These are phyloP conservation scores for Leptographium wingfieldii DNA, from an alignment of 2,329 filamentous ascomycete genomes.

Conservation along the genomic window DNA sequence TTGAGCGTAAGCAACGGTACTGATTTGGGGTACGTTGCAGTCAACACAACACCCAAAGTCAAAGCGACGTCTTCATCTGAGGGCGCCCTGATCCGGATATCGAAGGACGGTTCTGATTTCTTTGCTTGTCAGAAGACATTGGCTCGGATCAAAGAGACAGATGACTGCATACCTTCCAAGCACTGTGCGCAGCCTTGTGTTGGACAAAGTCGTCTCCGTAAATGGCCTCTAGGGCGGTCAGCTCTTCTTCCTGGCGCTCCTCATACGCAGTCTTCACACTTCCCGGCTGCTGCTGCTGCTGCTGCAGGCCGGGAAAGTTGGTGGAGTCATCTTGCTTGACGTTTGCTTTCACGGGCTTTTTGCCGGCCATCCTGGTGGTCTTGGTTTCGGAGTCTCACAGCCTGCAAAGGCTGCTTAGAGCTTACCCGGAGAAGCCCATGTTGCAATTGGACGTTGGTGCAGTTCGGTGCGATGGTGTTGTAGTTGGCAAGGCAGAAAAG, in stretches of 20 bases:
- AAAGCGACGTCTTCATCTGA: conserved; percentile 60
- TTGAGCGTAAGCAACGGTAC: conserved; percentile 60
- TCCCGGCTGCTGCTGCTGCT: conserved; percentile 18
- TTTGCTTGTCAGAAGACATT: conserved; percentile 19
- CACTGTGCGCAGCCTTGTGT: conserved; percentile 55
- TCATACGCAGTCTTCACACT: conserved; percentile 52
- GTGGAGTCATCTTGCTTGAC: conserved; percentile 27
- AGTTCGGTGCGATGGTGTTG: neutral
- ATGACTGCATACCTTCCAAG: conserved; percentile 61
- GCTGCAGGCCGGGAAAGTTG: conserved; percentile 39
- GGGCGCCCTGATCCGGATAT: conserved; percentile 62
- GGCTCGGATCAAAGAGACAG: too few species aligned
- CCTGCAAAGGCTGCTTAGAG: conserved; percentile 33
- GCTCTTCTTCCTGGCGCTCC: conserved; percentile 77
- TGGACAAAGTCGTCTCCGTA: conserved; percentile 80
- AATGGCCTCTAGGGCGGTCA: conserved; percentile 74
- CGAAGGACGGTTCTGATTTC: conserved; percentile 75
- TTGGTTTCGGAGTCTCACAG: conserved; percentile 25
- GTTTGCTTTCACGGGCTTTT: conserved; percentile 28
- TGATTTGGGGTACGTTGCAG: conserved; percentile 83
- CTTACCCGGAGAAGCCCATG: conserved; percentile 37
- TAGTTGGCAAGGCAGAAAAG: neutral
- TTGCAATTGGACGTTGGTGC: neutral
- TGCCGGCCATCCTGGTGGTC: conserved; percentile 38
- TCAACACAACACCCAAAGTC: conserved; percentile 66